Conservation (phyloP, 2,329 filamentous ascomycete genomes). For the Capronia americana region DNA sequence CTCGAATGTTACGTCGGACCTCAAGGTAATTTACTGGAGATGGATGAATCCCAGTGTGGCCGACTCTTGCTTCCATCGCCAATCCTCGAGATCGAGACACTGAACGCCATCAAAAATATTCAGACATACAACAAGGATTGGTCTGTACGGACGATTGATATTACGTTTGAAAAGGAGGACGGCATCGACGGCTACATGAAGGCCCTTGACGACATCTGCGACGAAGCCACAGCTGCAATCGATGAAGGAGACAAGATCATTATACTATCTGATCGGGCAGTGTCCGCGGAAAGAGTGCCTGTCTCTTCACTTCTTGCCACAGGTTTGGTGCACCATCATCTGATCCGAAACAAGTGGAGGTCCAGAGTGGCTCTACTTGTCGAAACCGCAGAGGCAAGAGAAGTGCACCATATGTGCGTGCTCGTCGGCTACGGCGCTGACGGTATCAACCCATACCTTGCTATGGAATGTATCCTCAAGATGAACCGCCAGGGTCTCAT, state of each 20-base stretch:
- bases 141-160: conserved; percentile 88
- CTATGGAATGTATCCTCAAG: conserved; percentile 96
- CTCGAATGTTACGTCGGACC: conserved; percentile 95
- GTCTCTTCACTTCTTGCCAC: conserved; percentile 88
- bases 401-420: conserved; percentile 99
- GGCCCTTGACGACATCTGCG: conserved; percentile 86
- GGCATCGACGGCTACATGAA: conserved; percentile 84
- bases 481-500: conserved; percentile 92
- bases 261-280: conserved; percentile 86
- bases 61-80: conserved; percentile 86
- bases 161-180: conserved; percentile 87
- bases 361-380: conserved; percentile 85
- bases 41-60: conserved; percentile 87
- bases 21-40: conserved; percentile 92
- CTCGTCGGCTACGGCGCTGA: conserved; percentile 93
- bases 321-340: conserved; percentile 92
- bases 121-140: conserved; percentile 74
- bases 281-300: conserved; percentile 78
- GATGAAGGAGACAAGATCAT: conserved; percentile 84
- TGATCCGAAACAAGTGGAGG: conserved; percentile 95
- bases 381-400: conserved; percentile 92
- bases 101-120: conserved; percentile 85
- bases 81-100: conserved; percentile 86
- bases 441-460: conserved; percentile 91
- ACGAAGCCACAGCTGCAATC: conserved; percentile 82